Evolutionary conservation across 208 protist genomes (phyloP), one percentile per base, ranked within the genome.

Genomic region (Porcisia hertigi): DNA sequence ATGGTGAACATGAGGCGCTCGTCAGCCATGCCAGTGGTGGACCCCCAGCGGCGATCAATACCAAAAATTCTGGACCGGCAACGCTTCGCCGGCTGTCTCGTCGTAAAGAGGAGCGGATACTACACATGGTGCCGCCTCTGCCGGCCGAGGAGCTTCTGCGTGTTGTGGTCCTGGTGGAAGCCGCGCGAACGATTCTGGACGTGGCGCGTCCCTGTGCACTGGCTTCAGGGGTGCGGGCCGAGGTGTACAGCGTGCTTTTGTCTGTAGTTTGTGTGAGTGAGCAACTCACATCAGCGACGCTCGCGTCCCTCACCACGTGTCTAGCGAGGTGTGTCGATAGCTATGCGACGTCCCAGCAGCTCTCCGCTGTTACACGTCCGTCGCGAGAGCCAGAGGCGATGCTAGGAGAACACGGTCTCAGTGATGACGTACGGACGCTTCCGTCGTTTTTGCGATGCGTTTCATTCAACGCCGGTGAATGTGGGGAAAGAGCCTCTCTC

Each of bases 181-280:
- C 86, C 0, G 81, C 71, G 25, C 83, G 71, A 0, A 80, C 79
- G 0, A 60, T 92, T 23, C 73, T 88, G 12, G 71, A 81, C 49
- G 67, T 84, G 34, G 63, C 77, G 18, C 79, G 76, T 49, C 77
- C 79, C 6, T 63, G 73, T 2, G 7, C 67, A 3, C 54, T 79
- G 30, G 69, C 75, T 12, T 79, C 71, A 20, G 54, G 53, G 3
- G 77, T 79, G 45, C 78, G 80, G 12, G 55, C 70, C 2, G 75
- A 76, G 70, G 36, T 89, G 30, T 93, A 91, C 78, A 36, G 70
- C 18, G 73, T 90, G 39, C 57, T 84, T n/a, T 77, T 93, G 20
- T 77, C 81, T 14, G 83, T 82, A 36, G 59, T 93, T n/a, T 75
- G 82, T 8, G 86, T 78, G 49, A 85, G 77, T 58, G 89, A 93